phyloP scores from a whole-genome alignment of 2,329 filamentous ascomycete genomes.

The Triangularia verruculosa region DNA sequence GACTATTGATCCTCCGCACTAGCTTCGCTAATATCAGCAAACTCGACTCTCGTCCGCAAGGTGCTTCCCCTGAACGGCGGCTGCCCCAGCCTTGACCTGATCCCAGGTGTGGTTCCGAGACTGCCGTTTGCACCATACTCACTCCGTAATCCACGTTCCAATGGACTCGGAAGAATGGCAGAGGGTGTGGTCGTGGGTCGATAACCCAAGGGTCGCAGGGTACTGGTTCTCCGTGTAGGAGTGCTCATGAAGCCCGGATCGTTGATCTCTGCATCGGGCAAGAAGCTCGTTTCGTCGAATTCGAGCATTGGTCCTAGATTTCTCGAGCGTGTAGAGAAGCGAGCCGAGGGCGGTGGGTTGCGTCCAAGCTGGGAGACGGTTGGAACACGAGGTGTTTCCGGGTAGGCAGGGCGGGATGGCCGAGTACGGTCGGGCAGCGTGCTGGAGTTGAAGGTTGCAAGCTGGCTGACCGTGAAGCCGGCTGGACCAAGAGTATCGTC shows the following conservation, averaged over 20 bases:
- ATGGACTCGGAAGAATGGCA: slow-evolving; percentile 25
- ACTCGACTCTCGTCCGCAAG: slow-evolving; percentile 17
- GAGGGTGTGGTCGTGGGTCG: slow-evolving; percentile 27
- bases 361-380: background rate
- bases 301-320: slow-evolving; percentile 25
- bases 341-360: background rate
- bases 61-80: background rate
- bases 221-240: slow-evolving; percentile 24
- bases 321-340: slow-evolving; percentile 1
- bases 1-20: slow-evolving; percentile 3
- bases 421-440: background rate
- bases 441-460: background rate
- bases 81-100: slow-evolving; percentile 2
- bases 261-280: slow-evolving; percentile 16
- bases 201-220: slow-evolving; percentile 13
- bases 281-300: slow-evolving; percentile 26
- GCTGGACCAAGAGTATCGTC: background rate
- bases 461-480: background rate
- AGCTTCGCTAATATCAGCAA: slow-evolving; percentile 29
- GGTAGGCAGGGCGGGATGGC: background rate
- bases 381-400: background rate
- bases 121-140: slow-evolving; percentile 14
- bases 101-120: background rate
- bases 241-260: slow-evolving; percentile 29
- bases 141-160: slow-evolving; percentile 26